Evolutionary conservation across 2,329 filamentous ascomycete genomes (phyloP).

Genomic region (Botrytis medusae): DNA sequence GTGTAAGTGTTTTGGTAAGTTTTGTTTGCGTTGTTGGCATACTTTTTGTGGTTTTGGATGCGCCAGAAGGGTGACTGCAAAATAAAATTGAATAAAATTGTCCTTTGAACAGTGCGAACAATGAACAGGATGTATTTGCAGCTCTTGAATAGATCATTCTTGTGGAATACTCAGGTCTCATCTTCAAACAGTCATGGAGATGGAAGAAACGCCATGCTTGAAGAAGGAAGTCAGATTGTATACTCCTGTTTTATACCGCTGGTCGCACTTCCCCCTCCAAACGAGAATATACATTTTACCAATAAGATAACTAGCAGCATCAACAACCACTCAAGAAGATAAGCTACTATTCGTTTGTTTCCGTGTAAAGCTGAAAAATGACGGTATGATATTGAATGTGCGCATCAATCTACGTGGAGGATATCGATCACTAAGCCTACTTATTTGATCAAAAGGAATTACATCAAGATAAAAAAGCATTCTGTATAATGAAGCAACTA

Average conservation of each 20-base stretch:
- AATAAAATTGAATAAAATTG: neutral
- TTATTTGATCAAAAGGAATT: neutral
- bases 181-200: neutral
- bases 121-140: neutral
- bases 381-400: neutral
- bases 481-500: neutral
- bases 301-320: too few relatives aligned
- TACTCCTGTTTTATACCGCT: too few relatives aligned
- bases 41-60: neutral
- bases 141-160: neutral
- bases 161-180: neutral
- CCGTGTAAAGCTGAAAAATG: neutral
- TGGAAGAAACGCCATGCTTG: neutral
- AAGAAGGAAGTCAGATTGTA: neutral
- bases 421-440: neutral
- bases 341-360: neutral
- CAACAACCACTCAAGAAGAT: neutral
- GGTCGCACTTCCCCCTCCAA: neutral
- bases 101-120: neutral
- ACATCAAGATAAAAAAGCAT: neutral
- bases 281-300: neutral
- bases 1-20: neutral
- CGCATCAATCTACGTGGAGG: neutral
- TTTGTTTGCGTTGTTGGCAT: neutral
- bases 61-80: neutral